These are phyloP conservation scores for Mariannaea elegans DNA, from an alignment of 2,329 filamentous ascomycete species.

Conservation along the genomic window DNA sequence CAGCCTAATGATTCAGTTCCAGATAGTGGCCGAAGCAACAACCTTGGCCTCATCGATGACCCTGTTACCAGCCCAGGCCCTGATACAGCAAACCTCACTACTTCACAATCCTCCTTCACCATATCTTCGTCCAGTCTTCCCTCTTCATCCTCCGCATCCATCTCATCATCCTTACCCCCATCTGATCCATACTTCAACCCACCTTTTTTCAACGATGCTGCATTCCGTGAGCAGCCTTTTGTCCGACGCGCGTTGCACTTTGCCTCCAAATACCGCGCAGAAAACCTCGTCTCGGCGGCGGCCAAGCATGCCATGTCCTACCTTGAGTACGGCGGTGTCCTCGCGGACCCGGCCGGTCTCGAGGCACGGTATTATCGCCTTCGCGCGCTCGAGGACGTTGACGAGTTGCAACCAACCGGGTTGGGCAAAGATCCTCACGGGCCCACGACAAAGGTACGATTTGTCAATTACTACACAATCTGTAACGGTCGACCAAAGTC, in stretches of 20 bases:
- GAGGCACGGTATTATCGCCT: slow-evolving; percentile 75
- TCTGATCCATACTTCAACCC: slow-evolving; percentile 76
- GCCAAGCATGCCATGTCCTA: slow-evolving; percentile 81
- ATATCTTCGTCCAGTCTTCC: slow-evolving; percentile 27
- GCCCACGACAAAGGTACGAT: slow-evolving; percentile 68
- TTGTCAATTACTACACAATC: slow-evolving; percentile 92
- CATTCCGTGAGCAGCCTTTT: slow-evolving; percentile 73
- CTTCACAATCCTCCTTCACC: slow-evolving; percentile 27
- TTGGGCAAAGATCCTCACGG: slow-evolving; percentile 23
- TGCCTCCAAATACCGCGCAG: slow-evolving; percentile 78
- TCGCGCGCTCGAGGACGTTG: slow-evolving; percentile 75
- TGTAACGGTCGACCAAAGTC: slow-evolving; percentile 75
- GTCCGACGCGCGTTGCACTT: slow-evolving; percentile 78
- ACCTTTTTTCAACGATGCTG: slow-evolving; percentile 77
- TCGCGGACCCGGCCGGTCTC: slow-evolving; percentile 79
- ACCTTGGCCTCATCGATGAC: slow-evolving; percentile 10
- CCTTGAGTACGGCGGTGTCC: slow-evolving; percentile 81
- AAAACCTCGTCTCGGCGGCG: slow-evolving; percentile 74
- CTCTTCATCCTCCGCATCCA: slow-evolving; percentile 22
- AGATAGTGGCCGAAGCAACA: slow-evolving; percentile 6
- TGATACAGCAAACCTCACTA: slow-evolving; percentile 32
- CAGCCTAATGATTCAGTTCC: slow-evolving; percentile 28
- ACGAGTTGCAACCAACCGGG: slow-evolving; percentile 56
- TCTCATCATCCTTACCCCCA: slow-evolving; percentile 16
- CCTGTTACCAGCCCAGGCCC: slow-evolving; percentile 22